Conservation (phyloP, 2,329 filamentous ascomycete genomes). For the Colletotrichum sp. region DNA sequence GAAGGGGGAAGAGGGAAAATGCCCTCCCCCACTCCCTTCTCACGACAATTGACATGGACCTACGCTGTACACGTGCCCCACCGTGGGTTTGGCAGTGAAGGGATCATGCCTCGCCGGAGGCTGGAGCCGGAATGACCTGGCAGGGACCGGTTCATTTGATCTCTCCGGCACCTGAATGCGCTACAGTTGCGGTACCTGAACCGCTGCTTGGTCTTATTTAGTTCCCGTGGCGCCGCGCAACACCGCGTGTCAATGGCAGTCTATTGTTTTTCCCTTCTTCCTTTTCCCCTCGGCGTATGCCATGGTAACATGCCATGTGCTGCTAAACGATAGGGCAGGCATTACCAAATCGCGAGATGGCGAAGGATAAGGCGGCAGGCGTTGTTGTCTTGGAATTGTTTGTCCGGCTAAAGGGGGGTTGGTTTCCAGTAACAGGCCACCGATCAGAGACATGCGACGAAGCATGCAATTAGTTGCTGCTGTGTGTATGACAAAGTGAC, state of each 20-base stretch:
- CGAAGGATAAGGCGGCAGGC: background rate
- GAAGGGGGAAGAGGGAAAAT: background rate
- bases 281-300: background rate
- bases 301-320: background rate
- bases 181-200: background rate
- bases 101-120: background rate
- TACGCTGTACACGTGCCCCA: background rate
- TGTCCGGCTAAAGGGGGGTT: background rate
- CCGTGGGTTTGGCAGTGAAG: background rate
- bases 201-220: background rate
- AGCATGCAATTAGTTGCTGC: background rate
- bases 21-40: background rate
- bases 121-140: background rate
- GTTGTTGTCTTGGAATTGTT: background rate
- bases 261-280: background rate
- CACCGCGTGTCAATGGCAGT: background rate
- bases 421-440: background rate
- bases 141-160: constrained; percentile 1
- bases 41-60: background rate
- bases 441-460: background rate
- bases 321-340: background rate
- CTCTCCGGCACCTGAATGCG: background rate
- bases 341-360: background rate
- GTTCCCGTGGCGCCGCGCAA: background rate
- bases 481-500: background rate